These are phyloP conservation scores for Trypanosoma conorhini DNA, from an alignment of 208 protist genomes.

Conservation along the genomic window DNA sequence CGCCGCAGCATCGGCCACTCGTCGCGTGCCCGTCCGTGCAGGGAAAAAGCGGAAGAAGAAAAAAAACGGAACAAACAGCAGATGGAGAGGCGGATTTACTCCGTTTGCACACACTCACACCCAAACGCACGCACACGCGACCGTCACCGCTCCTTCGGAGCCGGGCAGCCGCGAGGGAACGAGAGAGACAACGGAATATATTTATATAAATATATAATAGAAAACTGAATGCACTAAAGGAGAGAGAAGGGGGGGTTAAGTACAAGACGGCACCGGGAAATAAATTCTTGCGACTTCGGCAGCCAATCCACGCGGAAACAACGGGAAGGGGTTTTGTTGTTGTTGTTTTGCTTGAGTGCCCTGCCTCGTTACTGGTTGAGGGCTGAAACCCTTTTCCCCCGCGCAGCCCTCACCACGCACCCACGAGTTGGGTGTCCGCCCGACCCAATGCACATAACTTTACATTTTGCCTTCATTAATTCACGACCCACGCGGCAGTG, in stretches of 20 bases:
- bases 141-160: neutral
- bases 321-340: neutral
- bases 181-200: conserved; percentile 5
- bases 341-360: neutral
- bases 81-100: neutral
- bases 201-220: neutral
- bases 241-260: neutral
- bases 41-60: conserved; percentile 11
- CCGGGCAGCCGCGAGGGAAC: neutral
- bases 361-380: too few species aligned
- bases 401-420: too few species aligned
- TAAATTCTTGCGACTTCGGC: neutral
- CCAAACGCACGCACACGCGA: neutral
- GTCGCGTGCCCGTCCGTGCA: neutral
- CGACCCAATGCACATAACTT: too few species aligned
- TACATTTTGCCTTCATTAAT: too few species aligned
- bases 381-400: too few species aligned
- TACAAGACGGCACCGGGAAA: neutral
- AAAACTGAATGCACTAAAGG: neutral
- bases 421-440: too few species aligned
- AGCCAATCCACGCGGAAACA: neutral
- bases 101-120: neutral
- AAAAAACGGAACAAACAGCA: neutral
- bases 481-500: neutral
- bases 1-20: neutral